Evolutionary conservation across 108 stramenopile genomes (phyloP).

Genomic region (Parmales sp.): DNA sequence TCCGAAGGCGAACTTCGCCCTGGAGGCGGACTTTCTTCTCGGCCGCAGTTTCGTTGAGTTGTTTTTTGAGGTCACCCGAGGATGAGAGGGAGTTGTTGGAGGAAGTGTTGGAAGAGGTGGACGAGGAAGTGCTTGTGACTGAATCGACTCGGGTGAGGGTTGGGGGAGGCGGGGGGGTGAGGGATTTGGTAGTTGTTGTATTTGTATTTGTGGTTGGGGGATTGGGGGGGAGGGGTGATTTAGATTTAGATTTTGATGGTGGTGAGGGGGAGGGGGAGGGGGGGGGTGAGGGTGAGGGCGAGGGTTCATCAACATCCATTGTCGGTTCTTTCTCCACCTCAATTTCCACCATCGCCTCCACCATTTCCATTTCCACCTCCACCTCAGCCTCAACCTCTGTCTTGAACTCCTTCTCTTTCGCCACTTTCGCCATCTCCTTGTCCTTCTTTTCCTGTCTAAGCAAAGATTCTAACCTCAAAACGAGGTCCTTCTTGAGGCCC

Average conservation of each 20-base stretch:
- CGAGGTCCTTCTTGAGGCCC: constrained; percentile 42
- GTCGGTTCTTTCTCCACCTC: background rate
- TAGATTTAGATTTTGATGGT: background rate
- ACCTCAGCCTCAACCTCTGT: background rate
- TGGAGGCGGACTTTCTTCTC: too few relatives aligned
- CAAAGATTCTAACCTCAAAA: constrained; percentile 22
- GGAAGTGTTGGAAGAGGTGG: background rate
- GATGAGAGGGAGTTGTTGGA: background rate
- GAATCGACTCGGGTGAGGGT: background rate
- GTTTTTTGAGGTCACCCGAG: background rate
- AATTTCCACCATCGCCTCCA: background rate
- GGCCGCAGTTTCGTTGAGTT: too few relatives aligned
- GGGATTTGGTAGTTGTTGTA: too few relatives aligned
- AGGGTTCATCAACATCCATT: background rate
- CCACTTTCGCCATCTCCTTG: constrained; percentile 11
- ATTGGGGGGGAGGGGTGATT: background rate
- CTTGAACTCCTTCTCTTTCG: background rate
- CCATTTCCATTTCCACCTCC: background rate
- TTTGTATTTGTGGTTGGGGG: too few relatives aligned
- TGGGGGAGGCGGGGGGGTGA: background rate
- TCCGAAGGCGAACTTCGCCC: too few relatives aligned
- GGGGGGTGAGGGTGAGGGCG: background rate
- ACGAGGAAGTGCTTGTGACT: background rate
- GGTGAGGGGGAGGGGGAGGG: background rate
- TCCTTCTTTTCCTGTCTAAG: constrained; percentile 15